These are phyloP conservation scores for Ramicandelaber brevisporus DNA, from an alignment of 192 early-diverging fungal genomes.

Conservation along the genomic window DNA sequence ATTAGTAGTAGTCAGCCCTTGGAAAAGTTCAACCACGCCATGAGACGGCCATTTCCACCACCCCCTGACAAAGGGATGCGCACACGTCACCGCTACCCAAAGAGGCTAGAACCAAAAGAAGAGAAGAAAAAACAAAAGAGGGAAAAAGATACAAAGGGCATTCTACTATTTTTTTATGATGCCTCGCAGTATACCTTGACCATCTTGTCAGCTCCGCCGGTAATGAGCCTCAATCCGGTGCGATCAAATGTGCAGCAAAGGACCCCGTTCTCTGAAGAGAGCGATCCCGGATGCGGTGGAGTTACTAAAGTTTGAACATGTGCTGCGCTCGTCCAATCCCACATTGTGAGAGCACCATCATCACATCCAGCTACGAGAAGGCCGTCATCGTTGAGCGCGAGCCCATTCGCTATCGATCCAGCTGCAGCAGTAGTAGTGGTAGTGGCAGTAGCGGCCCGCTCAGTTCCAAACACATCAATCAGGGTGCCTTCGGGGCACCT, in stretches of 20 bases:
- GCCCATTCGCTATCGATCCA: conserved; percentile 82
- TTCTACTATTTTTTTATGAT: conserved; percentile 67
- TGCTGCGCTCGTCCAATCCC: conserved; percentile 90
- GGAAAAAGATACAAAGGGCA: too few species aligned
- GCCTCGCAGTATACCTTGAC: conserved; percentile 99
- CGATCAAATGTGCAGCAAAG: conserved; percentile 89
- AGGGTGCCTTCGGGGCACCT: conserved; percentile 81
- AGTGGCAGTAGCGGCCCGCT: conserved; percentile 51
- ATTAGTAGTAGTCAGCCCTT: too few species aligned
- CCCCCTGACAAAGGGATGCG: not conserved
- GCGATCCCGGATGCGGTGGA: conserved; percentile 77
- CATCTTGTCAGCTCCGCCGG: conserved; percentile 96
- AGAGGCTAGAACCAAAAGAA: not conserved
- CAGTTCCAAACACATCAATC: conserved; percentile 91
- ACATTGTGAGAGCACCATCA: conserved; percentile 89
- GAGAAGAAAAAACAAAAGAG: too few species aligned
- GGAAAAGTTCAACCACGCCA: too few species aligned
- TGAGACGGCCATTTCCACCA: too few species aligned
- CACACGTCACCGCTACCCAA: not conserved
- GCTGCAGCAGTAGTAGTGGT: too few species aligned
- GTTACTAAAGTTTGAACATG: conserved; percentile 82
- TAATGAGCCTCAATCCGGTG: conserved; percentile 83
- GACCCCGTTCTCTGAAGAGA: conserved; percentile 87
- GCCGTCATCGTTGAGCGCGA: conserved; percentile 71
- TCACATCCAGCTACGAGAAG: conserved; percentile 92